phyloP scores from a whole-genome alignment of 176 grass and related monocot genomes.

The Calamus simplicifolius region DNA sequence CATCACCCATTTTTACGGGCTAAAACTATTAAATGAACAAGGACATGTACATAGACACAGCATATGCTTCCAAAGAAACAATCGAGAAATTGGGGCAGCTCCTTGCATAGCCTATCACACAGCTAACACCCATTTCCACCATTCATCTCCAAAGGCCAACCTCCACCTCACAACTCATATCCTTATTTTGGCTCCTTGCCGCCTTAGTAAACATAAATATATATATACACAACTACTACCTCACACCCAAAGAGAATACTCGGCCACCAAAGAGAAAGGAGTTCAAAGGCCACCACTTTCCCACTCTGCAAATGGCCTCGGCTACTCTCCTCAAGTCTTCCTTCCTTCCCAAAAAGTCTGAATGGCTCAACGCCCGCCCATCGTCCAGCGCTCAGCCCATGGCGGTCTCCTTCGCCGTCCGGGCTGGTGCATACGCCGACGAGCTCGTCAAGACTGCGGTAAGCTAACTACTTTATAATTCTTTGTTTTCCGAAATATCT shows the following conservation, averaged over 20 bases:
- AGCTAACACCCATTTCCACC: constrained; percentile 34
- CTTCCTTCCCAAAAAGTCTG: constrained; percentile 91
- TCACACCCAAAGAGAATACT: constrained; percentile 31
- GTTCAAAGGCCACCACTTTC: constrained; percentile 10
- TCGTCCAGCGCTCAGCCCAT: constrained; percentile 25
- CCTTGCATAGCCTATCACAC: constrained; percentile 6
- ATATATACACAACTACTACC: constrained; percentile 34
- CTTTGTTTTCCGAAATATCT: neutral
- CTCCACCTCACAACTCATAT: constrained; percentile 92
- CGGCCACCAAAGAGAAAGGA: constrained; percentile 27
- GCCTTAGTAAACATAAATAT: constrained; percentile 38
- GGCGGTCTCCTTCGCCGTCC: constrained; percentile 56
- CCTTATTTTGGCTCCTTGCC: constrained; percentile 27
- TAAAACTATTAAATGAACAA: no score
- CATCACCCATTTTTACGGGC: no score
- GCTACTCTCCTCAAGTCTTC: constrained; percentile 95
- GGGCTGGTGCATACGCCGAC: constrained; percentile 59
- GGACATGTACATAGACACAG: no score
- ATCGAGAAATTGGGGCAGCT: neutral
- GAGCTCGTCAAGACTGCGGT: constrained; percentile 93
- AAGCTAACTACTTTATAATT: constrained; percentile 7
- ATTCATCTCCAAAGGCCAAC: constrained; percentile 49
- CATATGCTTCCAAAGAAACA: neutral
- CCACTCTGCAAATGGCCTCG: constrained; percentile 57
- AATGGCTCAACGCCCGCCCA: constrained; percentile 47